A percentile compares a stretch with the other conserved stretches of the same genome.
phyloP scores from a whole-genome alignment of 2,329 filamentous ascomycete species.

The Byssothecium circinans region DNA sequence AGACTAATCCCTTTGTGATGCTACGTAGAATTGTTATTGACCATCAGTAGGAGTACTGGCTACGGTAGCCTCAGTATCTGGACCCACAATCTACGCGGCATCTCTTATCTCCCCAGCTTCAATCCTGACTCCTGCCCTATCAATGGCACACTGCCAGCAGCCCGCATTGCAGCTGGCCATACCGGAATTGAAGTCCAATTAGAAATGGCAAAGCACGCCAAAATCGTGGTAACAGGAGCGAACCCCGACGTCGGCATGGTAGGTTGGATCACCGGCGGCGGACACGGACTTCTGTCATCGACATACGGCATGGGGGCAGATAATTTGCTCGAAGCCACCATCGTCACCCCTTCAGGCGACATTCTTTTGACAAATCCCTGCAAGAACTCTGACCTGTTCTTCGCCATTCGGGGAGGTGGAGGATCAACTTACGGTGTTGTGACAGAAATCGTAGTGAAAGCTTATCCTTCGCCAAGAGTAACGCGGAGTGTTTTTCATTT shows the following conservation, averaged over 20 bases:
- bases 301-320: slow-evolving; percentile 44
- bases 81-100: slow-evolving; percentile 30
- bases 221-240: slow-evolving; percentile 23
- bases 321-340: slow-evolving; percentile 37
- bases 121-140: slow-evolving; percentile 17
- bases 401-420: slow-evolving; percentile 46
- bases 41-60: slow-evolving; percentile 14
- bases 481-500: slow-evolving; percentile 20
- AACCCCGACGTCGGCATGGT: slow-evolving; percentile 42
- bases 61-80: slow-evolving; percentile 27
- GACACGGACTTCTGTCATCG: slow-evolving; percentile 41
- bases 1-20: not conserved
- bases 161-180: slow-evolving; percentile 23
- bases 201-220: slow-evolving; percentile 15
- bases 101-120: slow-evolving; percentile 25
- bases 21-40: not conserved
- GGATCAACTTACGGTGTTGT: slow-evolving; percentile 48
- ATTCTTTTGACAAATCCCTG: slow-evolving; percentile 23
- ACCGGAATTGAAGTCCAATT: slow-evolving; percentile 21
- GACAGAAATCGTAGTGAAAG: slow-evolving; percentile 21
- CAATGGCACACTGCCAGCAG: slow-evolving; percentile 9
- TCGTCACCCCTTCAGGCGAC: slow-evolving; percentile 33
- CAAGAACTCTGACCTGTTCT: slow-evolving; percentile 41
- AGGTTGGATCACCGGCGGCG: slow-evolving; percentile 46
- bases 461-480: slow-evolving; percentile 33